Evolutionary conservation across 108 stramenopile genomes (phyloP).

Genomic region (Cyclostephanos tholiformis): DNA sequence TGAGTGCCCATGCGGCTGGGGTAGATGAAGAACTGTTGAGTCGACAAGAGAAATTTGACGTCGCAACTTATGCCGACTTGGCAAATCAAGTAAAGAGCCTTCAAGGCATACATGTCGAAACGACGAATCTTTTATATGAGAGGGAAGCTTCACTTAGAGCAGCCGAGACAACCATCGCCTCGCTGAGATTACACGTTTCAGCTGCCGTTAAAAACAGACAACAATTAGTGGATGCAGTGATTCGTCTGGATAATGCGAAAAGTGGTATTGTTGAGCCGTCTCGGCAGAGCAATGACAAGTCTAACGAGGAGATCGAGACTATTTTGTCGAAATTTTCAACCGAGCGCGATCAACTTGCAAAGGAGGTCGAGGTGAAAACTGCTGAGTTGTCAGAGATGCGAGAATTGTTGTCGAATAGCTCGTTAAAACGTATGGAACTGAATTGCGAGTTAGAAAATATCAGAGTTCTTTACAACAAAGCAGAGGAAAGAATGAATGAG

Average conservation of each 20-base stretch:
- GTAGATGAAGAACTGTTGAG: neutral
- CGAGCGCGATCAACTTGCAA: constrained; percentile 1
- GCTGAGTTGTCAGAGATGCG: neutral
- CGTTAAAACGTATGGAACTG: neutral
- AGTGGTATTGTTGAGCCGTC: neutral
- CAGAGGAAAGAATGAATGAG: constrained; percentile 4
- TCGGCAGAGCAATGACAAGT: neutral
- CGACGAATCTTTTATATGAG: neutral
- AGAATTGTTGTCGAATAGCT: neutral
- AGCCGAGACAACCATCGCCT: constrained; percentile 1
- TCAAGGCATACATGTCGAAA: neutral
- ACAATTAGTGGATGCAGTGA: neutral
- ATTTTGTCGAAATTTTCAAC: neutral
- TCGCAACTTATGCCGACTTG: neutral
- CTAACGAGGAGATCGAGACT: neutral
- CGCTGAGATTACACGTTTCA: neutral
- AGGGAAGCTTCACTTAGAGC: neutral
- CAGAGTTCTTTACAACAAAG: neutral
- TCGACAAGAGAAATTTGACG: neutral
- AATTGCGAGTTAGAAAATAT: neutral
- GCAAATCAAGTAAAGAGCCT: neutral
- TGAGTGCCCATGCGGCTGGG: constrained; percentile 1
- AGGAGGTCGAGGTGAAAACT: neutral
- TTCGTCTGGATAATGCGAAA: neutral
- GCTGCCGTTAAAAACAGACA: neutral